Evolutionary conservation across 192 early-diverging fungal species (phyloP), one percentile per base, ranked within the genome.

Genomic region (Radiomyces spectabilis): DNA sequence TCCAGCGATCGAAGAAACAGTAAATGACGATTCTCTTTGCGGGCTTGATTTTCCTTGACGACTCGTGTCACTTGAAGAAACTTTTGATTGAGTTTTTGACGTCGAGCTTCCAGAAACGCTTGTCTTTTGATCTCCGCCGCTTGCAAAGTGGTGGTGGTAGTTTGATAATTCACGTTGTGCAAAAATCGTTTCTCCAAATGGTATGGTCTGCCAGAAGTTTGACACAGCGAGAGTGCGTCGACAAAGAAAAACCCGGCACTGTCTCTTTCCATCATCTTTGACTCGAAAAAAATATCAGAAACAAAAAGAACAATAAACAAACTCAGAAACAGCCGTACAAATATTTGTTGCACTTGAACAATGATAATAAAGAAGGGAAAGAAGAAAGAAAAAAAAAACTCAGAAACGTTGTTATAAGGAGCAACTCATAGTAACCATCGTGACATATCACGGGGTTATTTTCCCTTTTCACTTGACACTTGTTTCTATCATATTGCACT

Each of bases 161-260:
- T 21, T 41, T 53, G 21, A n/a, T n/a, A n/a, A n/a, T n/a, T n/a
- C n/a, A n/a, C n/a, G n/a, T n/a, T n/a, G 30, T 56, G 41, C 21
- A n/a, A 40, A 47, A 62, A 62, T n/a, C 60, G 42, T 31, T 47
- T 43, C 34, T 53, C 51, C 19, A 62, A 46, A 49, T 62, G 60
- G 18, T 41, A 55, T 1, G 60, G 60, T 49, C 50, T 62, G 16
- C 41, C 21, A 21, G 52, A 49, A 7, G 46, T 41, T n/a, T 62
- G 51, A 2, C 33, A 34, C 12, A 55, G 30, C 2, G 51, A 54
- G 18, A 40, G 37, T 18, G 60, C 52, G 18, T 48, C 53, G 8
- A 62, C 38, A 4, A 41, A 41, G 40, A 49, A 62, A 24, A 62
- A 62, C 5, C 60, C 60, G 4, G 43, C 49, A 13, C 42, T 21